Evolutionary conservation across 371 early-diverging fungal species (phyloP).

Genomic region (Mortierella sp.): DNA sequence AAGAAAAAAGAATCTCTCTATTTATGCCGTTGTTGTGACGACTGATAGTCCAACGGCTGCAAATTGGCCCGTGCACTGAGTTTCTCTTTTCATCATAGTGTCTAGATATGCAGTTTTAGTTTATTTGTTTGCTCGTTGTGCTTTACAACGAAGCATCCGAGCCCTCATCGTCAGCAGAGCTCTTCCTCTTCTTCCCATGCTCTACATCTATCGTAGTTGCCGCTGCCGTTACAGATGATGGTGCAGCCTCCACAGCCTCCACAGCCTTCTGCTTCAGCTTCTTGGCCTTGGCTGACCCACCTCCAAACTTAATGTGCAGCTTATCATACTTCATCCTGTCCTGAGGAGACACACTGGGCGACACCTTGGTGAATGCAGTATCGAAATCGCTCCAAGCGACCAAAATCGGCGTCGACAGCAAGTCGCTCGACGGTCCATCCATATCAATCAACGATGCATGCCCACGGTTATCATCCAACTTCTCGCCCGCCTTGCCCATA

Average conservation of each 20-base stretch:
- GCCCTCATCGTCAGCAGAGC: conserved; percentile 19
- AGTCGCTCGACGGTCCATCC: conserved; percentile 29
- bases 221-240: not conserved
- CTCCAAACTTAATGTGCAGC: conserved; percentile 70
- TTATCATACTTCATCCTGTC: conserved; percentile 71
- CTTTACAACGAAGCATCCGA: conserved; percentile 46
- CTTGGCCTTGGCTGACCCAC: conserved; percentile 47
- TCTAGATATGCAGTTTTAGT: not conserved
- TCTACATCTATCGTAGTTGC: not conserved
- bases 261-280: conserved; percentile 35
- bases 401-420: conserved; percentile 58
- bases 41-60: not conserved
- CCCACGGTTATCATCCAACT: conserved; percentile 38
- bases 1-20: not conserved
- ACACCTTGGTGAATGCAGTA: conserved; percentile 83
- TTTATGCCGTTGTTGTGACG: not conserved
- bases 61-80: conserved; percentile 25
- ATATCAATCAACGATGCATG: conserved; percentile 46
- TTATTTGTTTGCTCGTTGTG: not conserved
- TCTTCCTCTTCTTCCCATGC: not conserved
- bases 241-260: not conserved
- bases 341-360: conserved; percentile 83
- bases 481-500: conserved; percentile 57
- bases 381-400: conserved; percentile 83
- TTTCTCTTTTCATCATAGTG: not conserved